Conservation (phyloP, 2,329 filamentous ascomycete genomes). For the Verticillium klebahnii region DNA sequence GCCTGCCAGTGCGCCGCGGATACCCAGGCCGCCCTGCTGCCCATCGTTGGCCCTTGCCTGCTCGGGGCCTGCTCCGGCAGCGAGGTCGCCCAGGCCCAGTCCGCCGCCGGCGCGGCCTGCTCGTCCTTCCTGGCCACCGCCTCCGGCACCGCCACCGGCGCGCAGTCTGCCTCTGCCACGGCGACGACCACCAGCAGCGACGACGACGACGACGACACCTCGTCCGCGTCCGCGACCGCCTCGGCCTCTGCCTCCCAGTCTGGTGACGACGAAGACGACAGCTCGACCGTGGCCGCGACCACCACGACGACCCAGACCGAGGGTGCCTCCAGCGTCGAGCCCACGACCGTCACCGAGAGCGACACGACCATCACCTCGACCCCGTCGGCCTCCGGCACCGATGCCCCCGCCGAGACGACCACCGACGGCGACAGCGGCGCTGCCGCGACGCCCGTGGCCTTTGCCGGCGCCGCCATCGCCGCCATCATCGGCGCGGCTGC, state of each 20-base stretch:
- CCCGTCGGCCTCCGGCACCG: neutral
- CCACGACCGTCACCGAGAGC: slow-evolving; percentile 1
- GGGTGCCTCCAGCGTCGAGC: neutral
- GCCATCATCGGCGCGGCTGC: slow-evolving; percentile 25
- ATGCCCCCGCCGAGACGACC: neutral
- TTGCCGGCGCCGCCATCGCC: slow-evolving; percentile 19
- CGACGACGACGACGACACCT: neutral
- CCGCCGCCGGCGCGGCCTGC: slow-evolving; percentile 22
- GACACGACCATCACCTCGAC: slow-evolving; percentile 1
- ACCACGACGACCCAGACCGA: neutral
- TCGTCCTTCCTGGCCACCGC: slow-evolving; percentile 13
- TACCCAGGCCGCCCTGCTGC: slow-evolving; percentile 24
- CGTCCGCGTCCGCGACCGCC: neutral
- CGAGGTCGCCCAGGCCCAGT: slow-evolving; percentile 25
- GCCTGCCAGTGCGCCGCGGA: slow-evolving; percentile 32
- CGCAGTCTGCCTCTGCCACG: neutral
- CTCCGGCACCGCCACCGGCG: slow-evolving; percentile 4
- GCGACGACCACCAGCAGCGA: neutral
- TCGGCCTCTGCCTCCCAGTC: slow-evolving; percentile 9
- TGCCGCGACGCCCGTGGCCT: slow-evolving; percentile 19
- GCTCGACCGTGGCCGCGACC: slow-evolving; percentile 11
- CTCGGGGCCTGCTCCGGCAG: slow-evolving; percentile 24
- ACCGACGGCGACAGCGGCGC: slow-evolving; percentile 12
- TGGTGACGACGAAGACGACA: neutral
- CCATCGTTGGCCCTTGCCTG: slow-evolving; percentile 25